Evolutionary conservation across 805 yeast species (phyloP).

Genomic region (Peterozyma toletana): DNA sequence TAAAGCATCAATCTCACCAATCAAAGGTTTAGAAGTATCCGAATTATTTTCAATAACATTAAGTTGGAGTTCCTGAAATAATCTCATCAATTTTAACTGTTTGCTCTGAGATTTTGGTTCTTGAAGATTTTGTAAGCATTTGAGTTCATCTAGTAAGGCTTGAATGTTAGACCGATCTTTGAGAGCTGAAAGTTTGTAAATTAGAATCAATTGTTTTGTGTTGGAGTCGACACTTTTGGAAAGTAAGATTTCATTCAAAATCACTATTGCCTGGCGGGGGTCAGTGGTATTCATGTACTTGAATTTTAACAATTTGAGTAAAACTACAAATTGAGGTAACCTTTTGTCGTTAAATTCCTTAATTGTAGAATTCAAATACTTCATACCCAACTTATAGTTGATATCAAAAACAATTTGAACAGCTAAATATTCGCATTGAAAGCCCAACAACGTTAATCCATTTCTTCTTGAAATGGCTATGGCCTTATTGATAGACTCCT

Average conservation of each 20-base stretch:
- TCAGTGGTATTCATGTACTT: slow-evolving; percentile 22
- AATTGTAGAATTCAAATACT: slow-evolving; percentile 22
- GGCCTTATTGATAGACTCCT: slow-evolving; percentile 26
- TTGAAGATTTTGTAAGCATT: slow-evolving; percentile 2
- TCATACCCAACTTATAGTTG: slow-evolving; percentile 19
- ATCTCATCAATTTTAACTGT: slow-evolving; percentile 27
- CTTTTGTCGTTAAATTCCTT: slow-evolving; percentile 12
- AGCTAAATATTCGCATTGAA: slow-evolving; percentile 28
- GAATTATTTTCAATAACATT: slow-evolving; percentile 22
- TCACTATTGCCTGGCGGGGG: slow-evolving; percentile 17
- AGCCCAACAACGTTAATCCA: slow-evolving; percentile 15
- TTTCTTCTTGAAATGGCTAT: slow-evolving; percentile 22
- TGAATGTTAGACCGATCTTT: slow-evolving; percentile 23
- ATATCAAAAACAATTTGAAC: slow-evolving; percentile 27
- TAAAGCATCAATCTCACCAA: slow-evolving; percentile 18
- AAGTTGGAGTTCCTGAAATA: slow-evolving; percentile 18
- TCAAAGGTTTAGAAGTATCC: slow-evolving; percentile 15
- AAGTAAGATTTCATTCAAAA: slow-evolving; percentile 11
- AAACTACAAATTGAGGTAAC: slow-evolving; percentile 13
- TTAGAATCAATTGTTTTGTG: slow-evolving; percentile 17
- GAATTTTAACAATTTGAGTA: slow-evolving; percentile 25
- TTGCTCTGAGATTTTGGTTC: slow-evolving; percentile 10
- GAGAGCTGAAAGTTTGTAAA: slow-evolving; percentile 23
- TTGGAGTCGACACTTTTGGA: slow-evolving; percentile 6
- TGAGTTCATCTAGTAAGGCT: slow-evolving; percentile 13